Evolutionary conservation across 192 early-diverging fungal species (phyloP).

Genomic region (Bifiguratus adelaidae): DNA sequence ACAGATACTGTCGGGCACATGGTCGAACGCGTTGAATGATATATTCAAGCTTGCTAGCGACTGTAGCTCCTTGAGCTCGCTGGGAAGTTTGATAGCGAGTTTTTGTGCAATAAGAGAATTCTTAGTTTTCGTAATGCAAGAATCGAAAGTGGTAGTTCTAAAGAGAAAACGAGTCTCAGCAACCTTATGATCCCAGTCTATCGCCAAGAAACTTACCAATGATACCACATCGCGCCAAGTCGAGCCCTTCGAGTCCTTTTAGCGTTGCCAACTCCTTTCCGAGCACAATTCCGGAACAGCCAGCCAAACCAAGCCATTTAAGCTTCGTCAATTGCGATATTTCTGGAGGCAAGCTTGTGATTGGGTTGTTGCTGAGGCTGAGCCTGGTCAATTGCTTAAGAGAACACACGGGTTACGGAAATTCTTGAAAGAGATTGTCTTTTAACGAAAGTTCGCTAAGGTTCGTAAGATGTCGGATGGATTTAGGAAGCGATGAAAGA

Average conservation of each 20-base stretch:
- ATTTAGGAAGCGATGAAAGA: conserved; percentile 5
- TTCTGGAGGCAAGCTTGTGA: conserved; percentile 1
- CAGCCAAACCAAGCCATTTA: conserved; percentile 12
- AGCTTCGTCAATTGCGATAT: conserved; percentile 6
- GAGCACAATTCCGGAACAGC: conserved; percentile 5
- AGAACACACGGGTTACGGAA: conserved; percentile 19
- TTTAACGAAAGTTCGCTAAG: conserved; percentile 26
- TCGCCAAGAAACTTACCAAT: conserved; percentile 2
- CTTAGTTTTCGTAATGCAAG: conserved; percentile 11
- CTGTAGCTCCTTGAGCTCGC: conserved; percentile 6
- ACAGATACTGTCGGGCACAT: conserved; percentile 14
- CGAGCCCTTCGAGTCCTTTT: conserved; percentile 19
- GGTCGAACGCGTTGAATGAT: conserved; percentile 21
- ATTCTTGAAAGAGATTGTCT: conserved; percentile 20
- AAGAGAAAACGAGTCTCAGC: not conserved
- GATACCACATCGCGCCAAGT: conserved; percentile 26
- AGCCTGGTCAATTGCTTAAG: conserved; percentile 27
- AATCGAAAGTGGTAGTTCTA: conserved; percentile 20
- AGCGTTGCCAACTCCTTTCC: conserved; percentile 18
- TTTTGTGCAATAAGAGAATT: conserved; percentile 31
- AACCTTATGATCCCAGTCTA: not conserved
- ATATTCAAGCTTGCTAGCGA: conserved; percentile 24
- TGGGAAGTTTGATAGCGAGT: conserved; percentile 17
- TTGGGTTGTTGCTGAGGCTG: conserved; percentile 26
- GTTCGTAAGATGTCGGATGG: conserved; percentile 10